A percentile compares a stretch with the other conserved stretches of the same genome.
Evolutionary conservation across 805 yeast species (phyloP).

Genomic region (Schwanniomyces yamadae): DNA sequence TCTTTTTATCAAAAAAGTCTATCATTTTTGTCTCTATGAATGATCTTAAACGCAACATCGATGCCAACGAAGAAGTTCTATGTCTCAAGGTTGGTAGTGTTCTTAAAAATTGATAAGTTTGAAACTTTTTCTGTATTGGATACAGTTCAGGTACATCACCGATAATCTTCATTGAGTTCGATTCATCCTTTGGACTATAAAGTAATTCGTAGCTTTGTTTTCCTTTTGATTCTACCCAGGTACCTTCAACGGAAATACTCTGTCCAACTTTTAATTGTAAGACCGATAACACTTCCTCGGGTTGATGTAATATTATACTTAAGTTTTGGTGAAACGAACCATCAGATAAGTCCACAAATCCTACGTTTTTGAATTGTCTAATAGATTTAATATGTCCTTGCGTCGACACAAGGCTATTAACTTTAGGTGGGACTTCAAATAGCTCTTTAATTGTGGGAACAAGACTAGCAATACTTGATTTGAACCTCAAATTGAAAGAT

Average conservation of each 20-base stretch:
- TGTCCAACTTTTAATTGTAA: constrained; percentile 49
- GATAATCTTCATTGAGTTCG: constrained; percentile 41
- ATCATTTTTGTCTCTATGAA: constrained; percentile 53
- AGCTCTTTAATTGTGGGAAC: constrained; percentile 25
- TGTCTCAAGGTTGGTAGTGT: constrained; percentile 75
- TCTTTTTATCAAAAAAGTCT: constrained; percentile 51
- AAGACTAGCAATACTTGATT: not conserved
- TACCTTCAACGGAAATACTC: constrained; percentile 32
- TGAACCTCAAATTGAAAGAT: too few species aligned
- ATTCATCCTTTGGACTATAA: constrained; percentile 23
- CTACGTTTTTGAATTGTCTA: constrained; percentile 69
- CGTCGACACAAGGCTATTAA: constrained; percentile 41
- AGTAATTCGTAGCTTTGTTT: constrained; percentile 32
- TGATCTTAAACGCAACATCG: constrained; percentile 73
- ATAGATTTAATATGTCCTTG: constrained; percentile 70
- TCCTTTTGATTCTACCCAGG: constrained; percentile 33
- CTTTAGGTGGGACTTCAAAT: constrained; percentile 30
- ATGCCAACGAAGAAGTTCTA: constrained; percentile 62
- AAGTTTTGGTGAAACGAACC: constrained; percentile 62
- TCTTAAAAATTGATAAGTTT: constrained; percentile 64
- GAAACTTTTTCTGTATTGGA: constrained; percentile 83
- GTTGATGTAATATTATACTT: constrained; percentile 44
- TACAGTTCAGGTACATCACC: constrained; percentile 65
- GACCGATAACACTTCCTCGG: constrained; percentile 17
- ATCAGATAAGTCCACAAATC: constrained; percentile 78